Evolutionary conservation across 805 yeast species (phyloP).

Genomic region (Candida anglica): DNA sequence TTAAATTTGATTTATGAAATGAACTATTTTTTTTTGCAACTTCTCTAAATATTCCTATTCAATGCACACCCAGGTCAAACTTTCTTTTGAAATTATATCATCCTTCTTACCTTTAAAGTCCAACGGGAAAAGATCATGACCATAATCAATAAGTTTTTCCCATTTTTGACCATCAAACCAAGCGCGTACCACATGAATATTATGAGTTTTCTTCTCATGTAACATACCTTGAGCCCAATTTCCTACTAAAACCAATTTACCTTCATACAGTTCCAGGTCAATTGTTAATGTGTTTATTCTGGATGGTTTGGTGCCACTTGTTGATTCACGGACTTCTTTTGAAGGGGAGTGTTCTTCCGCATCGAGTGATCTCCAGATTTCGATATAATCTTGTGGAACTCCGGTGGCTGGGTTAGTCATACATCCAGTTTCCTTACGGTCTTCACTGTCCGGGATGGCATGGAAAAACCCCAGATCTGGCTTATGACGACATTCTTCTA

Average conservation of each 20-base stretch:
- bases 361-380: conserved; percentile 52
- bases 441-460: conserved; percentile 29
- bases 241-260: conserved; percentile 45
- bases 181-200: conserved; percentile 25
- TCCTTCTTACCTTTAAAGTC: conserved; percentile 12
- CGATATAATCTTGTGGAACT: conserved; percentile 41
- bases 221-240: conserved; percentile 51
- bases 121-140: conserved; percentile 20
- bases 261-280: conserved; percentile 25
- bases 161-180: conserved; percentile 15
- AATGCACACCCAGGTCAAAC: conserved; percentile 10
- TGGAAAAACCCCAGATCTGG: conserved; percentile 48
- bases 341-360: conserved; percentile 27
- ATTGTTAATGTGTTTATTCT: too few relatives aligned
- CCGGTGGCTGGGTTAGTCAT: conserved; percentile 47
- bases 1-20: too few relatives aligned
- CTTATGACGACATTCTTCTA: conserved; percentile 20
- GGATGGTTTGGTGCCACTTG: too few relatives aligned
- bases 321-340: conserved; percentile 20
- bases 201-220: conserved; percentile 19
- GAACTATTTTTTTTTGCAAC: too few relatives aligned
- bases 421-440: conserved; percentile 46
- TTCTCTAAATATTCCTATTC: too few relatives aligned
- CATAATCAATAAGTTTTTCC: conserved; percentile 23
- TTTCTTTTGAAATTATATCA: conserved; percentile 6